A percentile compares a stretch with the other conserved stretches of the same genome.
Conservation (phyloP, 2,329 filamentous ascomycete genomes). For the Hypoxylon sp. region DNA sequence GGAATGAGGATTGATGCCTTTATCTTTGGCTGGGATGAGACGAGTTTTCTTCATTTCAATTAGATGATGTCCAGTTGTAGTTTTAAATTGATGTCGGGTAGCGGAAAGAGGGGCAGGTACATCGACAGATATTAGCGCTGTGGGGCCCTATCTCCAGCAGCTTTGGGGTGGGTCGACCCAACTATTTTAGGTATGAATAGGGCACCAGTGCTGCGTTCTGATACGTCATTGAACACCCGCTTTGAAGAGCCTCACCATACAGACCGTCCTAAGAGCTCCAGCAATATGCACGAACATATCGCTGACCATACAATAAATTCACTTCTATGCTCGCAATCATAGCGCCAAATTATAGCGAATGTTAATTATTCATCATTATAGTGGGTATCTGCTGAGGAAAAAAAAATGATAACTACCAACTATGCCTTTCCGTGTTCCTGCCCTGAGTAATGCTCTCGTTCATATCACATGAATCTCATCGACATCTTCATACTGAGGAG, state of each 20-base stretch:
- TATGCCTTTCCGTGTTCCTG: constrained; percentile 16
- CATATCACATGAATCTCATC: constrained; percentile 10
- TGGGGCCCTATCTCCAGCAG: neutral
- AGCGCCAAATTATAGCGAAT: neutral
- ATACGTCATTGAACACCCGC: constrained; percentile 11
- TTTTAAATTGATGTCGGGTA: neutral
- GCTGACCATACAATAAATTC: neutral
- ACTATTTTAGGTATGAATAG: constrained; percentile 7
- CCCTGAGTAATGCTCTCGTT: constrained; percentile 19
- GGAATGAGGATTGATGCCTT: constrained; percentile 1
- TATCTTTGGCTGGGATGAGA: constrained; percentile 17
- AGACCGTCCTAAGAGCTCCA: too few relatives aligned
- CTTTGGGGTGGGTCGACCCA: neutral
- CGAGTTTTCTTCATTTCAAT: constrained; percentile 11
- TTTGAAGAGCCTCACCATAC: neutral
- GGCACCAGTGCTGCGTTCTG: neutral
- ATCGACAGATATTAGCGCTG: constrained; percentile 11
- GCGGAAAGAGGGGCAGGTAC: neutral
- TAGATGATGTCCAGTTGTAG: constrained; percentile 11
- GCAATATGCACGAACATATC: neutral
- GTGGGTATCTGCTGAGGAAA: constrained; percentile 33
- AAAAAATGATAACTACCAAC: constrained; percentile 2
- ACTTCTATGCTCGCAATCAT: neutral
- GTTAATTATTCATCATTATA: constrained; percentile 26
- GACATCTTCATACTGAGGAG: constrained; percentile 2